Base-by-base conservation (phyloP, 345 rosid genomes). In the Populus alba region DNA sequence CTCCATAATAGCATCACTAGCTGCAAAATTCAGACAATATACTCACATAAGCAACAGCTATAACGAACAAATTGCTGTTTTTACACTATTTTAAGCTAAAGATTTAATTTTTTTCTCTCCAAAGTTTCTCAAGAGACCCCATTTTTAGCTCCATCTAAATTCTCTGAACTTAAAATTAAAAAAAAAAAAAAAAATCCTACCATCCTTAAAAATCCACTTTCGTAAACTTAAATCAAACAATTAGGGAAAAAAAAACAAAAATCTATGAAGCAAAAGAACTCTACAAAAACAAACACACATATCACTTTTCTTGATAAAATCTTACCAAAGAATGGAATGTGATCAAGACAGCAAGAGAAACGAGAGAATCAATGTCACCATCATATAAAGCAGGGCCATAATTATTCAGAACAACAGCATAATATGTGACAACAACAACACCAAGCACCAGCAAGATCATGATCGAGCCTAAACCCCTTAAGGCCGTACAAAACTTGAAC, bases 391-490 rank as follows among this genome's bases (percentile, higher is more conserved):
- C 91, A 0, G 97, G 98, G 47, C 94, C 97, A 69, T 94, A 97
- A 86, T 85, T 91, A 75, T 94, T 90, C 85, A 91, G 86, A 73
- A 96, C 97, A 81, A 96, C 94, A 25, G 98, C 90, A 86, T 94
- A 96, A 79, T 92, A 96, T 45, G 97, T 90, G 47, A 96, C 99
- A 51, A 97, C 97, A 10, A 96, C 95, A 80, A 96, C 89, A 1
- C 97, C 99, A 11, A 96, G 89, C 41, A 96, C 98, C 77, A 94
- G 74, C 75, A 96, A 85, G 92, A 96, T 92, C 99, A 96, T 96
- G 89, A 94, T 94, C 79, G 97, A 94, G 47, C 98, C 99, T n/a
- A 96, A 90, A 72, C 97, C 97, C 25, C 98, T 86, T 68, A 94
- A 82, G 74, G 97, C 97, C 18, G 98, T 94, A 79, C 99, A 96